Conservation (phyloP, 2,329 filamentous ascomycete species). For the Pestalotiopsis sp. region DNA sequence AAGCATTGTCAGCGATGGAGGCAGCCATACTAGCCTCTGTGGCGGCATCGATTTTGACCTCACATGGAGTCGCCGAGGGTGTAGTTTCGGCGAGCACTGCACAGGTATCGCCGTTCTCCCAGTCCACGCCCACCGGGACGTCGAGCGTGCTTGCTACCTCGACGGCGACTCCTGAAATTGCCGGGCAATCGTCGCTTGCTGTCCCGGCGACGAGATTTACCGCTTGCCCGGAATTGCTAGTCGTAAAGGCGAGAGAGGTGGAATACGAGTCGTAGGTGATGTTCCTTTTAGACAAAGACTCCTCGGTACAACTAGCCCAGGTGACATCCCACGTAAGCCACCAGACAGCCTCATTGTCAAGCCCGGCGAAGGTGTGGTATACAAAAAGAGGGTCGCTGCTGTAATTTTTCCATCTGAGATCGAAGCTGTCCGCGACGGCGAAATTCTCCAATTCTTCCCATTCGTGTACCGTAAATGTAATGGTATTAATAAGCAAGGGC, state of each 20-base stretch:
- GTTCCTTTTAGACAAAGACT: neutral
- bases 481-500: neutral
- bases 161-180: neutral
- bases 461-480: neutral
- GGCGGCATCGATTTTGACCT: constrained; percentile 13
- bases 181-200: constrained; percentile 10
- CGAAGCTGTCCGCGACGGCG: neutral
- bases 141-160: neutral
- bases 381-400: neutral
- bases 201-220: constrained; percentile 19
- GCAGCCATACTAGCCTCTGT: constrained; percentile 16
- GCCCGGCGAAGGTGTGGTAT: neutral
- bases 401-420: neutral
- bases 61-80: constrained; percentile 13
- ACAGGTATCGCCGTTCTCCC: neutral
- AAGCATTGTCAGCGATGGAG: neutral
- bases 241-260: neutral
- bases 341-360: neutral
- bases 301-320: neutral
- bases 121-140: neutral
- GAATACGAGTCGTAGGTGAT: neutral
- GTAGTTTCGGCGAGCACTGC: neutral
- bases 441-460: neutral
- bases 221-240: constrained; percentile 6
- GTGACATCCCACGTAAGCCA: neutral